Conservation (phyloP, 345 rosid species). For the Geranium brycei region DNA sequence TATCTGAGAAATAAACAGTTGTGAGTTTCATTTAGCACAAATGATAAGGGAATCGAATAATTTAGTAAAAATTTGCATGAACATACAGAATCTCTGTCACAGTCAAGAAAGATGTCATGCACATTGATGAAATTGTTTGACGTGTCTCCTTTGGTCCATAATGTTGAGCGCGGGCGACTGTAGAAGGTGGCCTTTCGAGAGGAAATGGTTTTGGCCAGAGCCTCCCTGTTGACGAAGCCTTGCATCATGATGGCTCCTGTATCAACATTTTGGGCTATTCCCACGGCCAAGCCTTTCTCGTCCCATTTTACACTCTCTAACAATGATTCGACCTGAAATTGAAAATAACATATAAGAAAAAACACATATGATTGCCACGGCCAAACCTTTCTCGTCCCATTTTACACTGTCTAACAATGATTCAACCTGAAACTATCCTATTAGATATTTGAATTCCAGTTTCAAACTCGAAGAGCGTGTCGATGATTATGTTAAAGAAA, state of each 20-base stretch:
- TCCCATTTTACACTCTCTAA: slow-evolving; percentile 81
- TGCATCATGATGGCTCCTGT: slow-evolving; percentile 88
- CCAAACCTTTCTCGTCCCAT: slow-evolving; percentile 96
- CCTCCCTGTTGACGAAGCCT: slow-evolving; percentile 79
- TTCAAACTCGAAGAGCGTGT: too few relatives aligned
- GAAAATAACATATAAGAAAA: too few relatives aligned
- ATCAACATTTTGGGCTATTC: slow-evolving; percentile 86
- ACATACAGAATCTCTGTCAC: slow-evolving; percentile 79
- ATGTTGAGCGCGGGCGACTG: slow-evolving; percentile 70
- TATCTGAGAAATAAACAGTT: slow-evolving; percentile 33
- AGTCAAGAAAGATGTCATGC: slow-evolving; percentile 61
- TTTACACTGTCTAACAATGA: slow-evolving; percentile 53
- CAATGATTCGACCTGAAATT: slow-evolving; percentile 51
- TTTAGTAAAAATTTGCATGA: not conserved
- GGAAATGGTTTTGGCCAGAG: slow-evolving; percentile 52
- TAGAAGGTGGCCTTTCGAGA: slow-evolving; percentile 80
- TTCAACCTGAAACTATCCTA: slow-evolving; percentile 39
- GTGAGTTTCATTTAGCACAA: slow-evolving; percentile 4
- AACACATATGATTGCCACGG: slow-evolving; percentile 36
- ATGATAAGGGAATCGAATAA: not conserved
- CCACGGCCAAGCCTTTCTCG: slow-evolving; percentile 89
- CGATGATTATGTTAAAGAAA: too few relatives aligned
- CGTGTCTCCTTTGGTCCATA: slow-evolving; percentile 92
- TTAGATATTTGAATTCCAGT: not conserved
- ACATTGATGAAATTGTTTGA: slow-evolving; percentile 76